Evolutionary conservation across 345 rosid genomes (phyloP).

Genomic region (Brassica incana): DNA sequence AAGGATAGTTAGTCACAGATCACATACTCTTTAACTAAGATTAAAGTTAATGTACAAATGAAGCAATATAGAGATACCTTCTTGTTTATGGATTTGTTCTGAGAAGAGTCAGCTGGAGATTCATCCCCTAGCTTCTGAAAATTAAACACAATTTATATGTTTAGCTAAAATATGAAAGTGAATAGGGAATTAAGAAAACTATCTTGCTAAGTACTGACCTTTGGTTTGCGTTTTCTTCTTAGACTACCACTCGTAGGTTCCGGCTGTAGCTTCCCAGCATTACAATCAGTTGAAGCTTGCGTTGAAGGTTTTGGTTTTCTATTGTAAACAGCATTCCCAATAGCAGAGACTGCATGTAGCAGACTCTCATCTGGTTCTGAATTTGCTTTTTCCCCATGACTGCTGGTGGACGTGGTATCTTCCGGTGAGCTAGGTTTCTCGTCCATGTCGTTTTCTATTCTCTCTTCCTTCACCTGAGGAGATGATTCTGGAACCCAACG

Average conservation of each 20-base stretch:
- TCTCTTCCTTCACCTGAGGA: conserved; percentile 68
- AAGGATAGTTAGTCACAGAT: neutral
- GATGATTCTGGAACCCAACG: conserved; percentile 60
- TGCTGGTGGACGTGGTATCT: conserved; percentile 51
- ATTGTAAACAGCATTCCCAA: conserved; percentile 42
- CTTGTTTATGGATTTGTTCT: conserved; percentile 38
- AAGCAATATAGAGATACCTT: conserved; percentile 50
- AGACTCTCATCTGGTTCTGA: conserved; percentile 48
- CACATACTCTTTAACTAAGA: conserved; percentile 21
- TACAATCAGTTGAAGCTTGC: conserved; percentile 37
- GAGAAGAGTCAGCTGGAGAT: conserved; percentile 39
- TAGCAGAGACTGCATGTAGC: conserved; percentile 36
- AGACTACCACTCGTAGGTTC: conserved; percentile 41
- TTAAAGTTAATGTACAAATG: neutral
- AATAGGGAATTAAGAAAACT: too few species aligned
- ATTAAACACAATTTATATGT: conserved; percentile 18
- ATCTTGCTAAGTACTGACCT: conserved; percentile 33
- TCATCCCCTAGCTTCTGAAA: conserved; percentile 56
- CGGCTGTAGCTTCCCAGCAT: conserved; percentile 42
- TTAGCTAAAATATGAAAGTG: too few species aligned
- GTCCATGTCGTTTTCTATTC: conserved; percentile 45
- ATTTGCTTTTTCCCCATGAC: conserved; percentile 46
- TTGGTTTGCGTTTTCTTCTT: conserved; percentile 60
- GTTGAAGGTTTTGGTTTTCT: conserved; percentile 61
- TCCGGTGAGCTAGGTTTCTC: conserved; percentile 58